Percentiles rank a stretch among this genome's conserved stretches.
Conservation (phyloP, 441 rosid species). For the Croton setiger region DNA sequence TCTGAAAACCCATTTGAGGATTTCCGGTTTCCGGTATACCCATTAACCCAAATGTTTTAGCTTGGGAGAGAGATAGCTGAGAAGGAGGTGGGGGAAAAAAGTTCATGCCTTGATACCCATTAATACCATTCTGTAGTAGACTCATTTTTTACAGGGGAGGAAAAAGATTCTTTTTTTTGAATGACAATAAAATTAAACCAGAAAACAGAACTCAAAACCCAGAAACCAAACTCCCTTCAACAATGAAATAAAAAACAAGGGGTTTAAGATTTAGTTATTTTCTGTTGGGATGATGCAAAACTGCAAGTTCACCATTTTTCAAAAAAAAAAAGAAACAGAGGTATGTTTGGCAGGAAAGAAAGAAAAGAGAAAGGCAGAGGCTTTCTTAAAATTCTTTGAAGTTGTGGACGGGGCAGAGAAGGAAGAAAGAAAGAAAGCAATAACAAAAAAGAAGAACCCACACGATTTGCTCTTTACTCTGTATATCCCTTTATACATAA, state of each 20-base stretch:
- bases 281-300: not conserved
- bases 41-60: constrained; percentile 18
- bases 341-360: not conserved
- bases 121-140: constrained; percentile 24
- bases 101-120: constrained; percentile 29
- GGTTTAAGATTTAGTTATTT: not conserved
- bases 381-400: not conserved
- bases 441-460: constrained; percentile 21
- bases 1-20: constrained; percentile 34
- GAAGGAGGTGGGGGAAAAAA: constrained; percentile 30
- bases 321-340: not conserved
- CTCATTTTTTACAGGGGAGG: constrained; percentile 30
- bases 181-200: constrained; percentile 8
- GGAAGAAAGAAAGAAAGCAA: not conserved
- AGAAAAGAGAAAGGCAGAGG: not conserved
- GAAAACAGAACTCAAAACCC: constrained; percentile 7
- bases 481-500: not conserved
- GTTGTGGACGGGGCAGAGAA: not conserved
- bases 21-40: constrained; percentile 4
- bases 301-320: too few species aligned
- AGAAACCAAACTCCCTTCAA: not conserved
- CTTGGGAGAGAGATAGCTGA: constrained; percentile 24
- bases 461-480: constrained; percentile 24
- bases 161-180: not conserved
- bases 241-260: constrained; percentile 7